phyloP scores from a whole-genome alignment of 306 rosid genomes.

The Gastrolobium villosum region DNA sequence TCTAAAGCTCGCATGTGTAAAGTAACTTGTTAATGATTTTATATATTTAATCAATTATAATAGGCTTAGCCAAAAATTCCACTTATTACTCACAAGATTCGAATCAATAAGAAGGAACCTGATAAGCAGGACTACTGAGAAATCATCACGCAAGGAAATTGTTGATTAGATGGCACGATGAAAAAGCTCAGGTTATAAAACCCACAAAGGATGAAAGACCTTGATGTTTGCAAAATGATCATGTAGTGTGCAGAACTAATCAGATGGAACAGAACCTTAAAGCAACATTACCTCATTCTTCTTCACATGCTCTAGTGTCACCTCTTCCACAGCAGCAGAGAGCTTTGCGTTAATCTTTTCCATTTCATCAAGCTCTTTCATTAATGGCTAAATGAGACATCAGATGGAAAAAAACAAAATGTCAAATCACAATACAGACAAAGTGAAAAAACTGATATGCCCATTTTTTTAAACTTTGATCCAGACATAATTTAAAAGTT shows the following conservation, averaged over 20 bases:
- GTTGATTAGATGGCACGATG: neutral
- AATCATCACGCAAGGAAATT: neutral
- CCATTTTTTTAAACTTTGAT: constrained; percentile 8
- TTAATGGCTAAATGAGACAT: constrained; percentile 70
- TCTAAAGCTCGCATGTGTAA: neutral
- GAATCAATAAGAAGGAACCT: constrained; percentile 13
- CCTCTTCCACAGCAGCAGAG: constrained; percentile 94
- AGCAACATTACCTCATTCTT: constrained; percentile 82
- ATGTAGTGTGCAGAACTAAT: constrained; percentile 19
- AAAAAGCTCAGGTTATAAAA: neutral
- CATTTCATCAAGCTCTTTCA: constrained; percentile 99
- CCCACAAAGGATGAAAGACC: neutral
- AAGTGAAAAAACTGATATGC: constrained; percentile 22
- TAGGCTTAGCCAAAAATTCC: neutral
- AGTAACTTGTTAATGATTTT: neutral
- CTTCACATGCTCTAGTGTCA: constrained; percentile 93
- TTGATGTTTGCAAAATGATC: constrained; percentile 1
- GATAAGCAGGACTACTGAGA: neutral
- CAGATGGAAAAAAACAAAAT: constrained; percentile 40
- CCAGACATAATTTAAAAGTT: constrained; percentile 12
- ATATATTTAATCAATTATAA: constrained; percentile 16
- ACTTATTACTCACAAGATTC: neutral
- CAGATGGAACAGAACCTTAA: constrained; percentile 9
- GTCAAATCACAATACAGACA: constrained; percentile 44
- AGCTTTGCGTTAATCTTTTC: constrained; percentile 91